phyloP scores from a whole-genome alignment of 2,329 filamentous ascomycete species.

The Arachnopeziza araneosa region DNA sequence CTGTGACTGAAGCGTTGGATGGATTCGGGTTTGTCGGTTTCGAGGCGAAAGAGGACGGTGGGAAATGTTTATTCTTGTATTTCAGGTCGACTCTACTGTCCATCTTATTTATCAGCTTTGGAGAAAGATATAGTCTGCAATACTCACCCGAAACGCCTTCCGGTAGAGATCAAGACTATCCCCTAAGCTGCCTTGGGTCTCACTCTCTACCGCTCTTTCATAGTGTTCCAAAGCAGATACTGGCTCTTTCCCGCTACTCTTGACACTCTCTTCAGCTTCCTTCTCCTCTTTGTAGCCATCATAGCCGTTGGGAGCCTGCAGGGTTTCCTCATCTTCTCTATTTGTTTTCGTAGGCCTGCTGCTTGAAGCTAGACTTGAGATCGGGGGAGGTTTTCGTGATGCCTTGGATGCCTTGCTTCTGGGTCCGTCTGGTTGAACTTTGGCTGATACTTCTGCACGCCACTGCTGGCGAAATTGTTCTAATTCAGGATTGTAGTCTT shows the following conservation, averaged over 20 bases:
- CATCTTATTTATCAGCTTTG: slow-evolving; percentile 47
- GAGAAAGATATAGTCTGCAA: not conserved
- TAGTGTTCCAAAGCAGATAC: slow-evolving; percentile 85
- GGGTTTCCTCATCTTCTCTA: slow-evolving; percentile 13
- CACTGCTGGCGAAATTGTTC: slow-evolving; percentile 83
- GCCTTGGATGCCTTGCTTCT: slow-evolving; percentile 13
- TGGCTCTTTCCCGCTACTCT: slow-evolving; percentile 42
- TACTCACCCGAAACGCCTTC: slow-evolving; percentile 74
- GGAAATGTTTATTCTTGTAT: slow-evolving; percentile 90
- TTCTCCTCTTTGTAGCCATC: not conserved
- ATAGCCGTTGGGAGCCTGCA: too few relatives aligned
- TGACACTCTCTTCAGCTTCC: slow-evolving; percentile 8
- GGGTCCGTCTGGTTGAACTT: slow-evolving; percentile 13
- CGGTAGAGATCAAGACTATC: slow-evolving; percentile 87
- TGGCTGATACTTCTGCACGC: slow-evolving; percentile 58
- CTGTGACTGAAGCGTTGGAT: slow-evolving; percentile 45
- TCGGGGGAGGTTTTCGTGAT: slow-evolving; percentile 15
- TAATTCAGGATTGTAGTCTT: slow-evolving; percentile 61
- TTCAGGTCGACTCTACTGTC: slow-evolving; percentile 77
- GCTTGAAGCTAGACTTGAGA: slow-evolving; percentile 11
- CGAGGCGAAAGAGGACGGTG: slow-evolving; percentile 49
- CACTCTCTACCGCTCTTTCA: slow-evolving; percentile 84
- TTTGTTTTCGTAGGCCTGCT: slow-evolving; percentile 1
- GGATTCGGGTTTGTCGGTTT: slow-evolving; percentile 33
- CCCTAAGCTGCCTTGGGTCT: slow-evolving; percentile 76